Evolutionary conservation across 345 rosid species (phyloP), one percentile per base, ranked within the genome.

Genomic region (Limnanthes douglasii): DNA sequence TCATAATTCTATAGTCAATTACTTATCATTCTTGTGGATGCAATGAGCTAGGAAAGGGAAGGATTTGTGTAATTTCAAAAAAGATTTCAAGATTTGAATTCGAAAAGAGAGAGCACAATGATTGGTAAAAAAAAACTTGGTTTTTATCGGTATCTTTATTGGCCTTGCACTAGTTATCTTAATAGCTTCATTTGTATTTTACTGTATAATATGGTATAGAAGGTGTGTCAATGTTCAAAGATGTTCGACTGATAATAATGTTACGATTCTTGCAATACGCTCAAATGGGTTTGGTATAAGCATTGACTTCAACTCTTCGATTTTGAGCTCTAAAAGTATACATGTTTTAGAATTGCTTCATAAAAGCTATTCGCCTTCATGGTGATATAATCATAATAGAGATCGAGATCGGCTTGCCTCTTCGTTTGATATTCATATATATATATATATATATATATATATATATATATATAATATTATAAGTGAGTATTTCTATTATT

Each of bases 221-320:
- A 71, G 41, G 40, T 63, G 19, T 46, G 67, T 61, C 47, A 37
- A 54, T 53, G 66, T 59, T 32, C 53, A 21, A 15, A 46, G 15
- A n/a, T n/a, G n/a, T n/a, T n/a, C n/a, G n/a, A n/a, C n/a, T n/a
- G n/a, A n/a, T n/a, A n/a, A n/a, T n/a, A 6, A 21, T 54, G 38
- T 59, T 41, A 39, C 77, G 5, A 41, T 66, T 33, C 72, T 66
- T 41, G 80, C 80, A 0, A 66, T 78, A 27, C 79, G 75, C 15
- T 21, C 56, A 21, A 71, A 78, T 66, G 84, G 80, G 45, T 52
- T 59, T 5, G 71, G 52, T 29, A 34, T 72, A 3, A 73, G 70
- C 60, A 65, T 56, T 14, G 80, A 78, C 57, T 66, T 66, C 31
- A 78, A 80, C 39, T 80, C 75, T 4, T 66, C 78, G 9, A 38